Base-by-base conservation (phyloP, 2,329 filamentous ascomycete genomes). In the Trichoderma atroviride region DNA sequence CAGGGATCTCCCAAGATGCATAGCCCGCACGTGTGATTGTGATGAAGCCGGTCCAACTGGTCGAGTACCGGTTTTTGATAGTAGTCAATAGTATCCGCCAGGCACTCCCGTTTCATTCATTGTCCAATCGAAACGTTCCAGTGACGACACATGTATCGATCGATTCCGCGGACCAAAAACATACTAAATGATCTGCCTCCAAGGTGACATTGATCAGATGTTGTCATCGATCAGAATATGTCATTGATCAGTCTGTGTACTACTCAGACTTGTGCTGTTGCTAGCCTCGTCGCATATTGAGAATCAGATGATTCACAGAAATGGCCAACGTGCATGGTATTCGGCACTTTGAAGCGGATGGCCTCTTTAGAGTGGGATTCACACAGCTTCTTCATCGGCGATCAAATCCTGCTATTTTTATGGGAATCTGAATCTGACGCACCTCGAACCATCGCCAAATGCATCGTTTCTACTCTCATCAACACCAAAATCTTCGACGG, bases 101-200 rank as follows among this genome's bases (percentile, higher is more conserved):
- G 64, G 64, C 64, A 67, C 64, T 67, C 40, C 55, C 55, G 55
- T 37, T 35, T 40, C 40, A 58, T 22, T 9, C 14, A 52, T 24
- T 29, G 55, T 67, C 64, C 64, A 67, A 67, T 67, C 22, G 40
- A 40, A 56, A 14, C 40, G 64, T 56, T 52, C 31, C 52, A 14
- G 55, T 67, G 64, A 67, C 64, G 64, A 52, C 64, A 67, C 64
- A 67, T 59, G 35, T 52, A 33, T 67, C 40, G 64, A 37, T 52
- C 64, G 27, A n/a, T 47, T n/a, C 37, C 40, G 10, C 16, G 11
- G 27, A 35, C 53, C 52, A 58, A 37, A 33, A 14, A 9, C 5
- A 43, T 27, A 31, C 16, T 24, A 52, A 9, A 4, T 43, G 29
- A 43, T 56, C 47, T 52, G 24, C 50, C 14, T 24, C 16, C 16